Percentiles rank a stretch among this genome's conserved stretches.
phyloP scores from a whole-genome alignment of 108 stramenopile species.

The Ochromonas danica region DNA sequence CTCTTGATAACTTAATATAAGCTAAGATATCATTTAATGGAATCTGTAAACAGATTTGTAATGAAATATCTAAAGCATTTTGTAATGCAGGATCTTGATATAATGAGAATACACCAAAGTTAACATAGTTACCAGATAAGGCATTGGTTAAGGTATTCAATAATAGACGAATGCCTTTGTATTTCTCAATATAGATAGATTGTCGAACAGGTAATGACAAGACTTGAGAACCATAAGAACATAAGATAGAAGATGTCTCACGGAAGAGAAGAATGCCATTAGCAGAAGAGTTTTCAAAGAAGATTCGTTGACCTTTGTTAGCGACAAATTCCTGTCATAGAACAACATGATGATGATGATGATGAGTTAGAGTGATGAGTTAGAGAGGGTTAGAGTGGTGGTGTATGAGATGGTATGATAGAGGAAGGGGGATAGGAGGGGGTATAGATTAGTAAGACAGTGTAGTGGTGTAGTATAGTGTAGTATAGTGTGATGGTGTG shows the following conservation, averaged over 20 bases:
- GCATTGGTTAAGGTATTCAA: slow-evolving; percentile 84
- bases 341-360: slow-evolving; percentile 50
- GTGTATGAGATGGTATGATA: too few species aligned
- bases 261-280: slow-evolving; percentile 97
- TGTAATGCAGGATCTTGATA: slow-evolving; percentile 71
- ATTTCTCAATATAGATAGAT: slow-evolving; percentile 81
- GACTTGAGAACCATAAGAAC: slow-evolving; percentile 76
- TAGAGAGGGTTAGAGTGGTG: too few species aligned
- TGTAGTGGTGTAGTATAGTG: too few species aligned
- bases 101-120: slow-evolving; percentile 92
- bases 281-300: slow-evolving; percentile 90
- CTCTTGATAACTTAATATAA: slow-evolving; percentile 90
- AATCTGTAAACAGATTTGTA: slow-evolving; percentile 45
- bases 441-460: too few species aligned
- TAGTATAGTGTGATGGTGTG: too few species aligned
- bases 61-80: background rate
- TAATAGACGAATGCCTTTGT: slow-evolving; percentile 83
- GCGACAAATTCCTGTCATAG: slow-evolving; percentile 92
- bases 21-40: slow-evolving; percentile 83
- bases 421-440: too few species aligned
- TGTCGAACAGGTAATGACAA: slow-evolving; percentile 60
- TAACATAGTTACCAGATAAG: slow-evolving; percentile 89
- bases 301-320: slow-evolving; percentile 95
- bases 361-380: background rate
- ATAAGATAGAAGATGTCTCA: slow-evolving; percentile 81